Percentiles rank a stretch among this genome's conserved stretches.
These are phyloP conservation scores for Heritiera littoralis DNA, from an alignment of 345 rosid genomes.

Conservation along the genomic window DNA sequence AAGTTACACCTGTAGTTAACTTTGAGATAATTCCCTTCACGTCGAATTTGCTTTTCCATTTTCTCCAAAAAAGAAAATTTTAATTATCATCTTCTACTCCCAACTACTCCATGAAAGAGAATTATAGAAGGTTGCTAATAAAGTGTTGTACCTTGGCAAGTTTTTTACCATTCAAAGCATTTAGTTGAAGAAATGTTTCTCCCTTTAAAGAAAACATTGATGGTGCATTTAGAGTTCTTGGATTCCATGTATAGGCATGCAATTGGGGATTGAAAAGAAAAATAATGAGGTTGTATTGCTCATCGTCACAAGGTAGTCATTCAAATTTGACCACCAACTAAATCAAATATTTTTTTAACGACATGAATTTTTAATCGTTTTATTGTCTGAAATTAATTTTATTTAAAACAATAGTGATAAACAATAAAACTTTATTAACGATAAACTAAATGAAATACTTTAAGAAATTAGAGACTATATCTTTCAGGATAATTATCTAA, in stretches of 20 bases:
- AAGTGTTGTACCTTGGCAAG: background rate
- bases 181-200: background rate
- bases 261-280: background rate
- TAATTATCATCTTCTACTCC: background rate
- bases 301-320: background rate
- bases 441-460: background rate
- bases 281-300: no score
- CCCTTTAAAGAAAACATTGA: background rate
- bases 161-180: slow-evolving; percentile 11
- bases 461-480: no score
- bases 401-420: no score
- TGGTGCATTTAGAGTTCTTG: background rate
- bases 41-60: background rate
- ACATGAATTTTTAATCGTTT: no score
- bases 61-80: no score
- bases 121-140: background rate
- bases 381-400: no score
- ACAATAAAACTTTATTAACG: no score
- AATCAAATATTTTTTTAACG: no score
- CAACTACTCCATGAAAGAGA: background rate
- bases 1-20: no score
- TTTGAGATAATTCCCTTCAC: no score
- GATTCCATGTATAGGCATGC: background rate
- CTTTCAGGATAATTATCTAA: no score
- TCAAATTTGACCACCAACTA: background rate